Evolutionary conservation across 1,284 basidiomycete genomes (phyloP), one percentile per base, ranked within the genome.

Genomic region (Inonotus obliquus): DNA sequence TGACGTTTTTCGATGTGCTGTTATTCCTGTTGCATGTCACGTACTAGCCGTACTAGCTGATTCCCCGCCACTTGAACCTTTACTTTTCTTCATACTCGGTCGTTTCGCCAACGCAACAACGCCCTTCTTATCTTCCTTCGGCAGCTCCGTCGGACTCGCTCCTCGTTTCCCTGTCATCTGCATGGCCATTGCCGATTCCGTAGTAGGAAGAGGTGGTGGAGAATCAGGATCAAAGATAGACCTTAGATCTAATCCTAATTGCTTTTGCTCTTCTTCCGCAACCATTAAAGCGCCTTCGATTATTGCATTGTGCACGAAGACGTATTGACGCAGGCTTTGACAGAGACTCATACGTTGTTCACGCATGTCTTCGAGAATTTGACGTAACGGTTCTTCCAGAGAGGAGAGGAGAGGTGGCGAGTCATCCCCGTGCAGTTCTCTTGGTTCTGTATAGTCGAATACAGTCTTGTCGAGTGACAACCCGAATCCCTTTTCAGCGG

Each of bases 291-390:
- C 85, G 32, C 91, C 89, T 70, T 92, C 88, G 59, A 95, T 85
- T 64, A 96, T 83, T 17, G 89, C 92, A 37, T 87, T 86, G 70
- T 96, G 91, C 29, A 94, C 90, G 71, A 95, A 96, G 23, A 95
- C 85, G 69, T 94, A 96, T 75, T 96, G 93, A 63, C 93, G 78
- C 69, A 95, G 74, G 70, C 87, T 93, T 77, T 94, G 93, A 68
- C 92, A 94, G 62, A 96, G 74, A 68, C 91, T 93, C 93, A 96
- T 96, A 55, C 93, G 78, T 75, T 96, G 93, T 70, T 94, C 86
- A 54, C 93, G 82, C 89, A 96, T 94, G 69, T 93, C 91, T 72
- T 92, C 89, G 29, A 96, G 76, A 2, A 95, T 82, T 60, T 85
- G 80, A 69, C 81, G 82, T 44, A 96, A 82, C 3, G 93, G 93